phyloP scores from a whole-genome alignment of 2,329 filamentous ascomycete species.

The Cercospora janseana region DNA sequence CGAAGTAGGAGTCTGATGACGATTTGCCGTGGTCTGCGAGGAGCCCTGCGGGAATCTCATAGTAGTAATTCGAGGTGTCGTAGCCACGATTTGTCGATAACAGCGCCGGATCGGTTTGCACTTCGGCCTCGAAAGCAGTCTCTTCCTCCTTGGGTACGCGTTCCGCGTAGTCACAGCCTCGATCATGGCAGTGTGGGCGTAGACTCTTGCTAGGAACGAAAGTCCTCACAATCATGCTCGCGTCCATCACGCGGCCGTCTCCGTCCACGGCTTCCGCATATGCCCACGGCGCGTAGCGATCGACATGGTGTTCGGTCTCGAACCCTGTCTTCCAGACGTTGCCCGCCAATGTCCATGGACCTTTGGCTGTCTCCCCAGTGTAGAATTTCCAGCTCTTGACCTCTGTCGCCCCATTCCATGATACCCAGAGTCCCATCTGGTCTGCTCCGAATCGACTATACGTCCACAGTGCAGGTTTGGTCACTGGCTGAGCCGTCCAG shows the following conservation, averaged over 20 bases:
- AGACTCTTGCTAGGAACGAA: conserved; percentile 39
- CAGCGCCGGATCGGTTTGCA: conserved; percentile 27
- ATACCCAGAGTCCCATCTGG: conserved; percentile 50
- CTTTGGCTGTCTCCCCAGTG: conserved; percentile 38
- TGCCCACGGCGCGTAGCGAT: conserved; percentile 30
- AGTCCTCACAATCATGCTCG: conserved; percentile 38
- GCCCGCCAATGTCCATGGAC: conserved; percentile 41
- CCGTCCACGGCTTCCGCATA: conserved; percentile 39
- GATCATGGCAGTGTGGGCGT: conserved; percentile 35
- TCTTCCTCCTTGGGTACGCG: conserved; percentile 25
- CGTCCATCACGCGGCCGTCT: conserved; percentile 33
- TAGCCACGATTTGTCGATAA: conserved; percentile 36
- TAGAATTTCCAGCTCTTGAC: conserved; percentile 54
- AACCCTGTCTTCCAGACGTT: conserved; percentile 45
- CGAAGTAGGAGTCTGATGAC: neutral
- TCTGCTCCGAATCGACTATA: conserved; percentile 38
- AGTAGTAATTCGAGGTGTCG: conserved; percentile 38
- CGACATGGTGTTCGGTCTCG: conserved; percentile 41
- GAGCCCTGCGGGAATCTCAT: conserved; percentile 7
- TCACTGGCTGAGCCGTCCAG: conserved; percentile 52
- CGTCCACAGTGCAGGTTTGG: conserved; percentile 41
- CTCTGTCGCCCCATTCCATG: conserved; percentile 54
- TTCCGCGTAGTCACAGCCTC: conserved; percentile 33
- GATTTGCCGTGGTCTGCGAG: conserved; percentile 7
- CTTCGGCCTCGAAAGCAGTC: conserved; percentile 28